Base-by-base conservation (phyloP, 2,329 filamentous ascomycete species). In the Penicillium sp. region DNA sequence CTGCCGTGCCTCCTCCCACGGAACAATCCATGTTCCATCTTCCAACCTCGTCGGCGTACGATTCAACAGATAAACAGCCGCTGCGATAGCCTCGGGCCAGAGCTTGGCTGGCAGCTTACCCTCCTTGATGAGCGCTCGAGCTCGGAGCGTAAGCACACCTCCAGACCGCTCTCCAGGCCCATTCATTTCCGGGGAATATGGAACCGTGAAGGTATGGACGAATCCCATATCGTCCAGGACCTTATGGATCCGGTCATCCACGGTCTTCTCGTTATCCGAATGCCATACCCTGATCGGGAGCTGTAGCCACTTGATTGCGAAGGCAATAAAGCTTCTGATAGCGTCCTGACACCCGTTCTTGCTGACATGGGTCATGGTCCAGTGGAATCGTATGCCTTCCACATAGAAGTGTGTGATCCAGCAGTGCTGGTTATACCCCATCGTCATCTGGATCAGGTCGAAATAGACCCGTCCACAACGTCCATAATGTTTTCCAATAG, bases 391-490 rank as follows among this genome's bases (percentile, higher is more conserved):
- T 3, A 47, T 46, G 12, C 50, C 50, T n/a, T 56, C 46, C 4
- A 56, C 15, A 12, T 50, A 53, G 14, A 56, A 49, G 11, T 56
- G 33, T 5, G 41, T 44, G 5, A 53, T 51, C 50, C 23, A 56
- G 7, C 27, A 45, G 15, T 54, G 4, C 14, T 15, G 14, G 26
- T 56, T 56, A 31, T 44, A 53, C 0, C 23, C 33, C 18, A n/a
- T 12, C 4, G 20, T n/a, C 3, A 56, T 8, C 8, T 56, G n/a
- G 25, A 56, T 47, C 2, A 56, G 20, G 18, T 56, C 33, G 22
- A 53, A 56, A 14, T 49, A 31, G 26, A 56, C 27, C 4, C 33
- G 15, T 37, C 54, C 31, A 29, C 49, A 53, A 9, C 18, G 45
- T n/a, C 54, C 40, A 15, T 49, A 56, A 2, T 29, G 35, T 1